Evolutionary conservation across 768 basidiomycete species (phyloP), one percentile per base, ranked within the genome.

Genomic region (Heimioporus sp.): DNA sequence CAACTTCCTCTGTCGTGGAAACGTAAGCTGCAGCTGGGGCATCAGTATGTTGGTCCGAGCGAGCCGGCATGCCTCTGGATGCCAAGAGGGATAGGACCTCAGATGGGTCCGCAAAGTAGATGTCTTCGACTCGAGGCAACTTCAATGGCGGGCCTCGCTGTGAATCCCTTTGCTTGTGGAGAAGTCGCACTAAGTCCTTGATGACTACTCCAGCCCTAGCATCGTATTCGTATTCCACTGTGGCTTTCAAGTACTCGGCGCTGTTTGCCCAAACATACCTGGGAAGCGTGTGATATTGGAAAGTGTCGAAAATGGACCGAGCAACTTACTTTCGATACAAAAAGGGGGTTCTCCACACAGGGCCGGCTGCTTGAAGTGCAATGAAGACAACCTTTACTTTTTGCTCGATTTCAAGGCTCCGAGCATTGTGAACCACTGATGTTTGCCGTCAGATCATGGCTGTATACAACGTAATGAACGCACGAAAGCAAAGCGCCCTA

Each of bases 401-500:
- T 5, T 24, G 13, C 24, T 15, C 48, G 32, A 55, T 45, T 2
- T 1, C 5, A 9, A 1, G 1, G 11, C 28, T 35, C 31, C 1
- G 12, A 24, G 54, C 49, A 40, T 78, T 77, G 52, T 72, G 68
- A 3, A 62, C 7, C 45, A 61, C 59, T 61, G 28, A 15, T 30
- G n/a, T 16, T n/a, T 7, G 12, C 13, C 17, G 20, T 52, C 34
- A 3, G 19, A 31, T 43, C 36, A 20, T 47, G 17, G 30, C 5
- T 1, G 20, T 28, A 36, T 12, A 16, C 20, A 46, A 45, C 19
- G 2, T 13, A 9, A 32, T 39, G 19, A 7, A 73, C 78, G 42
- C 61, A 83, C 83, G 54, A 31, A 83, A 59, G 49, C 75, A 77
- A 8, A 83, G 56, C 10, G 72, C 69, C 53, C 73, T 69, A 56